Evolutionary conservation across 257 asterid species (phyloP).

Genomic region (Penstemon barbatus): DNA sequence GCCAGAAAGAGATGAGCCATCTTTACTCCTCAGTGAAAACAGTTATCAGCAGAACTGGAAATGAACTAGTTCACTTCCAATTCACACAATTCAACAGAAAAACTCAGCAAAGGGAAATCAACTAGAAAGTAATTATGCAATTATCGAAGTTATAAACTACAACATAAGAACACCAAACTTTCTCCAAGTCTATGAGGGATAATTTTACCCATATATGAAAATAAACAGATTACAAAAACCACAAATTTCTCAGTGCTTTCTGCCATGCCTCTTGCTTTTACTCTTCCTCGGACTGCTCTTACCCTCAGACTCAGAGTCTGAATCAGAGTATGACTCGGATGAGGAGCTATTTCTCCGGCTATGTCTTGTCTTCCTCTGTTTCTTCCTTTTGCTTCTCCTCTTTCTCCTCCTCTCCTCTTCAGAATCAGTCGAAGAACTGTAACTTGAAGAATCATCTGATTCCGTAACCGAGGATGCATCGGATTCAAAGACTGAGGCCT

Average conservation of each 20-base stretch:
- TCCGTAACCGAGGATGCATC: constrained; percentile 67
- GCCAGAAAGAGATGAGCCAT: too few species aligned
- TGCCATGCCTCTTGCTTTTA: constrained; percentile 55
- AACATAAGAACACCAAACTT: too few species aligned
- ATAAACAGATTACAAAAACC: too few species aligned
- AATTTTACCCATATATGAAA: too few species aligned
- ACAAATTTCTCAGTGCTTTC: constrained; percentile 31
- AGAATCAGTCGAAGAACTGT: constrained; percentile 72
- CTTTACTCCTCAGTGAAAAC: too few species aligned
- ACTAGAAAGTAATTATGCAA: too few species aligned
- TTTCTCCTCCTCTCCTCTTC: constrained; percentile 88
- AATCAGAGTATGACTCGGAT: constrained; percentile 46
- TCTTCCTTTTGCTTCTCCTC: constrained; percentile 65
- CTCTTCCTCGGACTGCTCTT: constrained; percentile 65
- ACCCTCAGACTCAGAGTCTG: constrained; percentile 57
- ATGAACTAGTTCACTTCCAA: too few species aligned
- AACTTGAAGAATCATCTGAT: constrained; percentile 69
- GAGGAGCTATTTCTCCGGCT: constrained; percentile 33
- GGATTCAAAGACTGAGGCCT: constrained; percentile 88
- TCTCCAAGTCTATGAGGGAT: too few species aligned
- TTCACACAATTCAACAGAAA: too few species aligned
- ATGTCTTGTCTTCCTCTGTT: constrained; percentile 48
- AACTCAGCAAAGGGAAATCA: too few species aligned
- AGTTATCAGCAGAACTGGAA: too few species aligned
- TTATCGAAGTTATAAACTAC: too few species aligned